Conservation (phyloP, 1,284 basidiomycete genomes). For the Coniferiporia sulphurascens region DNA sequence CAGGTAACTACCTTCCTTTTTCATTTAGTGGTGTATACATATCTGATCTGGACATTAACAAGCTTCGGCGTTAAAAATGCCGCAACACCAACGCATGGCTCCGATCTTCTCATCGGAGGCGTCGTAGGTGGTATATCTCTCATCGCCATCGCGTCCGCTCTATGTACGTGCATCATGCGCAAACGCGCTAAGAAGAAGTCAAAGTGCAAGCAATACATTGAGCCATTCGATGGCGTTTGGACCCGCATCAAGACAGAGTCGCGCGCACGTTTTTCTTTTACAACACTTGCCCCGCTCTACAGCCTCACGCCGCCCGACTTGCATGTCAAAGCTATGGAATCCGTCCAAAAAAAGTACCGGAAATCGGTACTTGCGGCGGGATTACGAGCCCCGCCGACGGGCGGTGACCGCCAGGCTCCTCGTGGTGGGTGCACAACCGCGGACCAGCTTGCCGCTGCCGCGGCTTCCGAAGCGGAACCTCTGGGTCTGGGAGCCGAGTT, state of each 20-base stretch:
- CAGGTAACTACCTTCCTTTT: neutral
- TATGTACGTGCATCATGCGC: neutral
- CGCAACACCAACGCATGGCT: neutral
- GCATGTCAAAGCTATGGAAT: too few species aligned
- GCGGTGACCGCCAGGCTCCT: too few species aligned
- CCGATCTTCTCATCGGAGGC: neutral
- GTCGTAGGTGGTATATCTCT: neutral
- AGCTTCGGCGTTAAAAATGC: neutral
- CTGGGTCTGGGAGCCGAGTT: too few species aligned
- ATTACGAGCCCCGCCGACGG: too few species aligned
- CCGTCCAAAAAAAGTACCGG: too few species aligned
- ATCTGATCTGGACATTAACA: neutral
- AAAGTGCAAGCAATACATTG: neutral
- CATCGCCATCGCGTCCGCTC: neutral
- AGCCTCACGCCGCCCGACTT: too few species aligned
- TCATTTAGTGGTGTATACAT: neutral
- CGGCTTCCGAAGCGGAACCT: too few species aligned
- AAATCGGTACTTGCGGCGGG: too few species aligned
- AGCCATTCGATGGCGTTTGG: neutral
- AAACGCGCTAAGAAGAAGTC: neutral
- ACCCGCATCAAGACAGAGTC: neutral
- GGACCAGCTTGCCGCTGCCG: too few species aligned
- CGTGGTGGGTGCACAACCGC: too few species aligned
- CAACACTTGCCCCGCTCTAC: too few species aligned
- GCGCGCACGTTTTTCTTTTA: neutral